Evolutionary conservation across 768 basidiomycete genomes (phyloP), one percentile per base, ranked within the genome.

Genomic region (Chalciporus piperatus): DNA sequence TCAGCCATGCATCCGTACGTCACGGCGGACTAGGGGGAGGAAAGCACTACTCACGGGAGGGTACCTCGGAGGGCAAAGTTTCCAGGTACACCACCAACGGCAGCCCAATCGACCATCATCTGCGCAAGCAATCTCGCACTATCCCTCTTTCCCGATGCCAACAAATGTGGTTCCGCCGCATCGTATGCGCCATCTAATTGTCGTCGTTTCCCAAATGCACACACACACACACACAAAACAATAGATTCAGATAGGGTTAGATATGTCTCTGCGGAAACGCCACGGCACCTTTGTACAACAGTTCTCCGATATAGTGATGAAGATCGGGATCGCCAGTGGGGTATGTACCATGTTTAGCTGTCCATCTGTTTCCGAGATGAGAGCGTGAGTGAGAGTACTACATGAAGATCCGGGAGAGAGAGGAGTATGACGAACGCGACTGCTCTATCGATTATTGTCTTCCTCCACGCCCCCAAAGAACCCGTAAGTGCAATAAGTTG

Each of bases 401-500:
- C 13, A 35, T 41, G 51, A 30, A 32, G 52, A 56, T 53, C 41
- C 52, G 33, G 28, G 35, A 42, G 33, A 48, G 25, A 40, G 49
- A 16, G 48, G 45, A 47, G 16, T 5, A 27, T 46, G 53, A 76
- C 85, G 64, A 67, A 95, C 93, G 85, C 80, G 64, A 98, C 76
- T 12, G 90, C 74, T 65, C 83, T 87, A 62, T 94, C 91, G 33
- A 92, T 87, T 45, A 94, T 72, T 1, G 89, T 92, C 74, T 93
- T 95, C 52, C 95, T 76, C 97, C 96, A 99, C 28, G 85, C 64
- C 12, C 92, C 94, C 13, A 76, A 71, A 1, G 89, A 61, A 4
- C 92, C 92, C 45, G 85, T 82, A 48, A 98, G 74, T 9, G 92
- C 93, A 61, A 98, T 89, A 41, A 98, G 78, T 66, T 98, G 95